Evolutionary conservation across 805 yeast species (phyloP).

Genomic region (Saccharomycopsis babjevae): DNA sequence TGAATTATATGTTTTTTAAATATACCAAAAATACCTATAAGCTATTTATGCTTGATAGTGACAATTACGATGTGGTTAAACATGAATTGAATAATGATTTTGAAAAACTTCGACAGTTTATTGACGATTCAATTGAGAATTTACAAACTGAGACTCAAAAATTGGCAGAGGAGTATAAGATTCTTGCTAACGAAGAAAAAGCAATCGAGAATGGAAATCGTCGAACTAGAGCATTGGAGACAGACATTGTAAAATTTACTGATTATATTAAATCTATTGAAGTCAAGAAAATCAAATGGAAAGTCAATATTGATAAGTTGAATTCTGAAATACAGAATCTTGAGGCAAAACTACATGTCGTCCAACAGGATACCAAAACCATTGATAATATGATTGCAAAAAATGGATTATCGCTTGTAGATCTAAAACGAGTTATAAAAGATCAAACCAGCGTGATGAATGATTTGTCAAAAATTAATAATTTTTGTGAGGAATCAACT

Average conservation of each 20-base stretch:
- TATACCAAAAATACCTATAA: conserved; percentile 61
- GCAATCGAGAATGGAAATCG: conserved; percentile 42
- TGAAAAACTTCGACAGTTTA: conserved; percentile 37
- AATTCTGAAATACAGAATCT: conserved; percentile 41
- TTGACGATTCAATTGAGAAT: conserved; percentile 35
- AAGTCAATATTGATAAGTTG: conserved; percentile 42
- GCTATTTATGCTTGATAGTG: conserved; percentile 53
- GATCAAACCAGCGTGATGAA: conserved; percentile 4
- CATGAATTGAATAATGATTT: conserved; percentile 49
- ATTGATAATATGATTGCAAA: conserved; percentile 33
- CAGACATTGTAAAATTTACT: conserved; percentile 59
- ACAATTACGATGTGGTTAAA: conserved; percentile 46
- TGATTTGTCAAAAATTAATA: neutral
- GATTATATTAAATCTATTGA: conserved; percentile 61
- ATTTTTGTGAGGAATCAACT: conserved; percentile 32
- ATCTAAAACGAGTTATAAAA: conserved; percentile 15
- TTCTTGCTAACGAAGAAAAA: conserved; percentile 35
- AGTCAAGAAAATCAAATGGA: conserved; percentile 58
- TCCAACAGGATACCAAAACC: conserved; percentile 32
- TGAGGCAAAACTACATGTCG: conserved; percentile 31
- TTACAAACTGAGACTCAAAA: conserved; percentile 33
- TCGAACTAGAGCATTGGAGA: conserved; percentile 53
- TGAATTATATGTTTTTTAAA: conserved; percentile 36
- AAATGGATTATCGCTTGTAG: conserved; percentile 35
- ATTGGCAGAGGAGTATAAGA: conserved; percentile 32